Evolutionary conservation across 305 asterid genomes (phyloP).

Genomic region (Fraxinus platypoda): DNA sequence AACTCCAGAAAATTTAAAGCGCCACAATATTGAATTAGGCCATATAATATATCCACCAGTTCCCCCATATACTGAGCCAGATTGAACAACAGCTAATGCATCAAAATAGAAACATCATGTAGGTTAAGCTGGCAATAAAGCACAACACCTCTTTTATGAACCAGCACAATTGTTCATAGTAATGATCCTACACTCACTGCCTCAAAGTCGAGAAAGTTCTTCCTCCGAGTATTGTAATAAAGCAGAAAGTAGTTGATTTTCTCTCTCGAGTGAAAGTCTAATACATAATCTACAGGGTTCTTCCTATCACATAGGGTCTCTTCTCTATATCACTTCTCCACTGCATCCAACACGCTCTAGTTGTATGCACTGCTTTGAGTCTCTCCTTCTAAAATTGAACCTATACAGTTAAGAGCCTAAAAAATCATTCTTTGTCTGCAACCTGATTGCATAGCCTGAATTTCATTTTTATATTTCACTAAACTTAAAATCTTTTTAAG

Average conservation of each 20-base stretch:
- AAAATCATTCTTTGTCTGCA: background rate
- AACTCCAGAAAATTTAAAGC: background rate
- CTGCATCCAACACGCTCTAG: background rate
- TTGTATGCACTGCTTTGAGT: background rate
- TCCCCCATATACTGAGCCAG: background rate
- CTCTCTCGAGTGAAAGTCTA: background rate
- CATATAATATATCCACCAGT: background rate
- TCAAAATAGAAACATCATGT: background rate
- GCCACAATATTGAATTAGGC: background rate
- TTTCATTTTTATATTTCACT: background rate
- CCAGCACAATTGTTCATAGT: background rate
- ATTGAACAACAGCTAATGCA: background rate
- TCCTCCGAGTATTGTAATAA: background rate
- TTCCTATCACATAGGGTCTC: background rate
- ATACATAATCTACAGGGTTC: background rate
- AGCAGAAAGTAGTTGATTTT: background rate
- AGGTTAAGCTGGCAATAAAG: background rate
- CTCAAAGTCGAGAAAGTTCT: slow-evolving; percentile 21
- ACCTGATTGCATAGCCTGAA: background rate
- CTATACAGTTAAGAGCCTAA: background rate
- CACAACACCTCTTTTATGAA: background rate
- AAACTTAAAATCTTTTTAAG: background rate
- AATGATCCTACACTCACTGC: background rate
- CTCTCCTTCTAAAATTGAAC: background rate
- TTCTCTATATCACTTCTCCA: background rate